Evolutionary conservation across 352 stramenopile genomes (phyloP), one percentile per base, ranked within the genome.

Genomic region (Pythium aquatile): DNA sequence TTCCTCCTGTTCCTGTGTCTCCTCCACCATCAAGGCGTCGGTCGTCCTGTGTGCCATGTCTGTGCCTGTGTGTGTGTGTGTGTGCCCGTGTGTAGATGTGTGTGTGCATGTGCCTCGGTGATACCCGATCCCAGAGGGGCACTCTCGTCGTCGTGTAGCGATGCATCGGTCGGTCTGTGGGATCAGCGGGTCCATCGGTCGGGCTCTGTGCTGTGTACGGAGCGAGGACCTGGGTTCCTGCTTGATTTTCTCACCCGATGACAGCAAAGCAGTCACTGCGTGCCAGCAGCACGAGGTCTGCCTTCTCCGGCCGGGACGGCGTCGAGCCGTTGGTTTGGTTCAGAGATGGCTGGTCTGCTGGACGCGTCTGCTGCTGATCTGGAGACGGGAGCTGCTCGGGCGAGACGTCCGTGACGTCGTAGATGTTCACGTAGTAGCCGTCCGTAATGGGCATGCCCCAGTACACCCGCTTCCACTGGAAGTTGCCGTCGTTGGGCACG

Each of bases 361-460:
- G 64, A 5, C 64, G 64, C 33, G 57, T 63, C 58, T 66, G 58
- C 39, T 66, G 63, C 49, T 75, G 68, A 29, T 74, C 55, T 29
- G 63, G 58, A 7, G 58, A 65, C 39, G 61, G 57, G 8, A 67
- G 63, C 49, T 64, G 24, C 40, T 75, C 58, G 44, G 68, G 67
- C 20, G 67, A 63, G 24, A 85, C 69, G 58, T 85, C 76, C 46
- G 81, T 87, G 52, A 84, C 81, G 70, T 90, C 85, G 75, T 93
- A 95, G 71, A 93, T 88, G 73, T 93, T 93, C 58, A 95, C 76
- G 75, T 90, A 95, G 75, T 95, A 95, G 62, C 81, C 83, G 55
- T 90, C 81, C 40, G 74, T 80, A 62, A 93, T 95, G 14, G 86
- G 86, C 83, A 95, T 87, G 59, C 86, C 86, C 86, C 86, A 95